Evolutionary conservation across 2,329 filamentous ascomycete species (phyloP).

Genomic region (Celoporthe dispersa): DNA sequence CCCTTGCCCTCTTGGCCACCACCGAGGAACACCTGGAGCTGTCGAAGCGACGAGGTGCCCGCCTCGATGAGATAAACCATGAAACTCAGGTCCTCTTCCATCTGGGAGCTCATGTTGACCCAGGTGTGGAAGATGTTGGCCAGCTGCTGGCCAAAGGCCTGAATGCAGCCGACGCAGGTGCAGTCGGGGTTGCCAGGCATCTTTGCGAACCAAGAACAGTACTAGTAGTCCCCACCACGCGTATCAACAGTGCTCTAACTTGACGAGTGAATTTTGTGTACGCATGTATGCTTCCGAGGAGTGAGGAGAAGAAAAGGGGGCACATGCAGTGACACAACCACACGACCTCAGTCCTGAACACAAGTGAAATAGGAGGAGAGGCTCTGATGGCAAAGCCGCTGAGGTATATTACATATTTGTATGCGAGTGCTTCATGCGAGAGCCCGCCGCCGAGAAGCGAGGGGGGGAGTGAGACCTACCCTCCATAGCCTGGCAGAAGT

Average conservation of each 20-base stretch:
- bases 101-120: background rate
- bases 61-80: background rate
- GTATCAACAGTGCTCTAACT: background rate
- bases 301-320: background rate
- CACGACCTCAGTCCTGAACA: background rate
- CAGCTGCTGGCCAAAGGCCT: conserved; percentile 25
- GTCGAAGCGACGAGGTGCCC: conserved; percentile 7
- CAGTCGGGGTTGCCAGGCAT: background rate
- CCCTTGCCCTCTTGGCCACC: too few species aligned
- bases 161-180: conserved; percentile 15
- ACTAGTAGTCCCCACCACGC: background rate
- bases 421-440: too few species aligned
- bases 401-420: background rate
- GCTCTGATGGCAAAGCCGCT: background rate
- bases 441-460: background rate
- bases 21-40: conserved; percentile 12
- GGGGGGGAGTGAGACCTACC: background rate
- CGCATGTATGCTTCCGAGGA: background rate
- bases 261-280: background rate
- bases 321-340: background rate
- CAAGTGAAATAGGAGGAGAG: background rate
- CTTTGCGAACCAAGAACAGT: conserved; percentile 1
- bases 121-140: conserved; percentile 12
- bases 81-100: background rate
- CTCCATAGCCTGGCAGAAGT: background rate